Percentiles rank a stretch among this genome's conserved stretches.
phyloP scores from a whole-genome alignment of 805 yeast genomes.

The Deakozyma indianensis region DNA sequence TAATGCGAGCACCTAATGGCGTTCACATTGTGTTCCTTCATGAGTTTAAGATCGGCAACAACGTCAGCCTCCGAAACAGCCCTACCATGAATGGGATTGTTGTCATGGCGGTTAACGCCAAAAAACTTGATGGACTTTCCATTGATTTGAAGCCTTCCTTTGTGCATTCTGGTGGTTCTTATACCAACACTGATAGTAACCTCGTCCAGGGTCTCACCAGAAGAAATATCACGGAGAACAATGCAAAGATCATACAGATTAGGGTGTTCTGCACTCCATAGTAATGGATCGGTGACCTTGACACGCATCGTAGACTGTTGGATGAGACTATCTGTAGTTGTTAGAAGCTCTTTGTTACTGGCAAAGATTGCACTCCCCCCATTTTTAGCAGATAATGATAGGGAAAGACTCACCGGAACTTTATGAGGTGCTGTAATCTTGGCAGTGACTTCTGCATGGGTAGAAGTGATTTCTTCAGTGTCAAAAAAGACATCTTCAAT shows the following conservation, averaged over 20 bases:
- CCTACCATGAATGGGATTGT: slow-evolving; percentile 22
- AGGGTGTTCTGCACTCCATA: slow-evolving; percentile 25
- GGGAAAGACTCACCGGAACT: neutral
- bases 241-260: slow-evolving; percentile 16
- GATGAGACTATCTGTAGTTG: neutral
- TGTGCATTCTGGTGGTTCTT: slow-evolving; percentile 17
- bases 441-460: slow-evolving; percentile 5
- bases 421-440: slow-evolving; percentile 4
- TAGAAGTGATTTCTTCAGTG: slow-evolving; percentile 12
- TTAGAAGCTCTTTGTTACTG: neutral
- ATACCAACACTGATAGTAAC: slow-evolving; percentile 18
- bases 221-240: slow-evolving; percentile 3
- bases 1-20: slow-evolving; percentile 26
- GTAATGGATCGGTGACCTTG: slow-evolving; percentile 12
- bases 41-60: slow-evolving; percentile 19
- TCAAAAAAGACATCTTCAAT: slow-evolving; percentile 19
- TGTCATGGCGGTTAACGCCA: slow-evolving; percentile 26
- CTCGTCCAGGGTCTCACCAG: slow-evolving; percentile 1
- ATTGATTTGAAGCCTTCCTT: slow-evolving; percentile 20
- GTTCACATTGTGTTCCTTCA: slow-evolving; percentile 24
- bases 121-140: slow-evolving; percentile 18
- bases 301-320: neutral
- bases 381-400: neutral
- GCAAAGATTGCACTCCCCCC: neutral
- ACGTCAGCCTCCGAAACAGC: slow-evolving; percentile 24